Evolutionary conservation across 257 asterid genomes (phyloP), one percentile per base, ranked within the genome.

Genomic region (Ligustrum vulgare): DNA sequence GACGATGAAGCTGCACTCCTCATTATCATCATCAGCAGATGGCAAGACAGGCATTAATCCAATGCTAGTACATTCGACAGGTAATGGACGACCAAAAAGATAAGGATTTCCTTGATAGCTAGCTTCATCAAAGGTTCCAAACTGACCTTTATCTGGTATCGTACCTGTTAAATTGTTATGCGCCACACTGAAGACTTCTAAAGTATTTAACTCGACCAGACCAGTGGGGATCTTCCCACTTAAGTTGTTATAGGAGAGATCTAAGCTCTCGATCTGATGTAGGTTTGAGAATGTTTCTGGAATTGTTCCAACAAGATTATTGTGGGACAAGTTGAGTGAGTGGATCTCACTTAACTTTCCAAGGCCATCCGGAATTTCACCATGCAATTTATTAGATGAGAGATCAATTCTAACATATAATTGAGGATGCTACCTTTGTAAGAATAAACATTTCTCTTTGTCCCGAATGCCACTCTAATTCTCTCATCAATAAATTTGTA

Each of bases 371-470:
- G 78, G 78, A 45, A 75, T 75, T 7, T 45, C 35, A 65, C 72
- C 73, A 0, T 45, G 5, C 12, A 75, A 43, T 66, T 41, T 1
- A 3, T 67, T 75, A 28, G 56, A 65, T 16, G 78, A 75, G 20
- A 75, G 54, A 75, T 75, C 73, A 66, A 75, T 51, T 65, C 73
- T n/a, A 73, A 13, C 78, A 75, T 75, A 8, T 65, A 7, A 8
- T 20, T 0, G 9, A 75, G 66, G 45, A 75, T 32, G 37, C 32
- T 47, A 23, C 73, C 78, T 51, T 47, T 49, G 18, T 67, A 75
- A 18, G 67, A 0, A 41, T 33, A 15, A 0, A 31, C 33, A 22
- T 58, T 73, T 11, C 71, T 23, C 64, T 73, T 73, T 13, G 77
- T 73, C n/a, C 31, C 3, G 47, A 73, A 73, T 37, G 25, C 9